Conservation (phyloP, 129 eudicot genomes). For the Escallonia herrerae region DNA sequence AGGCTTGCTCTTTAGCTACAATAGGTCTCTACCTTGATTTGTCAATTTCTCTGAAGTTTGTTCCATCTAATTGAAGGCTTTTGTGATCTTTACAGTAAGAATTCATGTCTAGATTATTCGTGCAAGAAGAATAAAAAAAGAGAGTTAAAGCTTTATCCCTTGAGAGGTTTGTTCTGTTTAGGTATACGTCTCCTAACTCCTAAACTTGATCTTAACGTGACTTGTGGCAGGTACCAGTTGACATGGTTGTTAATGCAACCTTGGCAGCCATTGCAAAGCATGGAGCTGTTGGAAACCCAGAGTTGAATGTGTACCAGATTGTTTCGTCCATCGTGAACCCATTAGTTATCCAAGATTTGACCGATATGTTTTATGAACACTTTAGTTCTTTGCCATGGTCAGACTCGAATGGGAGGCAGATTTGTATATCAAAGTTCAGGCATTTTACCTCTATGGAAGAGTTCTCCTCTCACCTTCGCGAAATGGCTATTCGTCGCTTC, state of each 20-base stretch:
- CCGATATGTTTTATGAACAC: constrained; percentile 7
- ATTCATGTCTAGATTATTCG: too few species aligned
- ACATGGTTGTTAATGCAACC: constrained; percentile 40
- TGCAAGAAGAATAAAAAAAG: too few species aligned
- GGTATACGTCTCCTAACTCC: too few species aligned
- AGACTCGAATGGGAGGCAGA: constrained; percentile 9
- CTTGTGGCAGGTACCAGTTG: constrained; percentile 34
- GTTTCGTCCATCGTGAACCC: constrained; percentile 38
- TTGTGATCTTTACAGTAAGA: too few species aligned
- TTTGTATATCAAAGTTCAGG: not conserved
- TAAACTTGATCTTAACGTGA: too few species aligned
- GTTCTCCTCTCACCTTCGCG: constrained; percentile 4
- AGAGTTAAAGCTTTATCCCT: too few species aligned
- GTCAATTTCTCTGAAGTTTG: too few species aligned
- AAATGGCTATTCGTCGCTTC: not conserved
- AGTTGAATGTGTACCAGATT: constrained; percentile 32
- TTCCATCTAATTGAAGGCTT: too few species aligned
- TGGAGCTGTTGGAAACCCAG: constrained; percentile 8
- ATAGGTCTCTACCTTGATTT: too few species aligned
- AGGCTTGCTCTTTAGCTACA: too few species aligned
- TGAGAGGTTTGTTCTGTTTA: too few species aligned
- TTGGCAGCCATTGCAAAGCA: constrained; percentile 37
- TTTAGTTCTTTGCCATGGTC: constrained; percentile 29
- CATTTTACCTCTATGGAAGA: constrained; percentile 11
- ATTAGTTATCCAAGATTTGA: not conserved